A percentile compares a stretch with the other conserved stretches of the same genome.
These are phyloP conservation scores for Ophiostoma quercus DNA, from an alignment of 2,329 filamentous ascomycete genomes.

Conservation along the genomic window DNA sequence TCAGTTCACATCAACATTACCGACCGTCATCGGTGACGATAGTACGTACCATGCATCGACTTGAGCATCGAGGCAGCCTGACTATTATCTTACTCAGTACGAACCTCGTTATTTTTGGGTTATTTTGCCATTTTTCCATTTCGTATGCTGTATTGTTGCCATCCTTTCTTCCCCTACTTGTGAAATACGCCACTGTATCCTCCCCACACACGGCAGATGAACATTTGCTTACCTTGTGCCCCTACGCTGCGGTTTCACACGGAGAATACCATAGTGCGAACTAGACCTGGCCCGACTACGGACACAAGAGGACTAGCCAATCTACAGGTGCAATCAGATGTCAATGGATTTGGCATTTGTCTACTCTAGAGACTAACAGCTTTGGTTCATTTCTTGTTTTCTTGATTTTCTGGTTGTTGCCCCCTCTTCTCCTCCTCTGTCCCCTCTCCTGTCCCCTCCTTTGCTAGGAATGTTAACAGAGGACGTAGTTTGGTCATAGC, in stretches of 20 bases:
- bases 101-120: no score
- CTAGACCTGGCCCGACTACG: not conserved
- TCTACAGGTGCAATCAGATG: not conserved
- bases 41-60: not conserved
- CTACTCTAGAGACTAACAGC: not conserved
- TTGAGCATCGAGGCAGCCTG: not conserved
- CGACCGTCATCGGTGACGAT: not conserved
- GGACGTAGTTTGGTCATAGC: not conserved
- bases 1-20: not conserved
- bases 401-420: not conserved
- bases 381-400: not conserved
- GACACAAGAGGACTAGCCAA: constrained; percentile 1
- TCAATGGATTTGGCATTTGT: not conserved
- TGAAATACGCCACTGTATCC: not conserved
- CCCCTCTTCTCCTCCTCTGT: not conserved
- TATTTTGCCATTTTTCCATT: not conserved
- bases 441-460: not conserved
- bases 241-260: constrained; percentile 12
- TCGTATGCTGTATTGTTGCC: not conserved
- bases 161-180: not conserved
- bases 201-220: constrained; percentile 12
- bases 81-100: no score
- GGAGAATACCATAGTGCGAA: constrained; percentile 14
- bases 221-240: constrained; percentile 9
- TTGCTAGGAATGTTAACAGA: not conserved